Percentiles rank a stretch among this genome's conserved stretches.
These are phyloP conservation scores for Cyberlindnera maritima DNA, from an alignment of 805 yeast species.

Conservation along the genomic window DNA sequence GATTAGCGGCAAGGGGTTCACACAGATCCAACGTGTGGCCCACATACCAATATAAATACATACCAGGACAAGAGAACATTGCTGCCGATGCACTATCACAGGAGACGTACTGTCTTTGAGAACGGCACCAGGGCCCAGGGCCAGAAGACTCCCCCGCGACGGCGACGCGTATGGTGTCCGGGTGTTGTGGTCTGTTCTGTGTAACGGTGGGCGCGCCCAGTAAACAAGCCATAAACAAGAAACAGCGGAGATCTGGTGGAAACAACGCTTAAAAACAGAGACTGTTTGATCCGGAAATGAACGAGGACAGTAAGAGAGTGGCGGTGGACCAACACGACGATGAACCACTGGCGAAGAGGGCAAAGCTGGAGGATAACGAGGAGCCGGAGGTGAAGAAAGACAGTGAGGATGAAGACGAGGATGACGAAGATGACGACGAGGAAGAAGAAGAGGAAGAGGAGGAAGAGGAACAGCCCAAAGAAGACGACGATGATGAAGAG, in stretches of 20 bases:
- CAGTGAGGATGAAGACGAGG: constrained; percentile 26
- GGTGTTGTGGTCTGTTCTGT: too few relatives aligned
- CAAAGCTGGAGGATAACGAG: constrained; percentile 25
- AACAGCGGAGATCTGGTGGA: too few relatives aligned
- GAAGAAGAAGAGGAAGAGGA: constrained; percentile 27
- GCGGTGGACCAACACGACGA: constrained; percentile 24
- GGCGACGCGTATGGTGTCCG: neutral
- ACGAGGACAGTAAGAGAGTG: constrained; percentile 19
- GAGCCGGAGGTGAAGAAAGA: constrained; percentile 20
- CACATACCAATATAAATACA: too few relatives aligned
- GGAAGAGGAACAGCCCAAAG: constrained; percentile 23
- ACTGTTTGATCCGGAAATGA: constrained; percentile 1
- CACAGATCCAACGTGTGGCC: too few relatives aligned
- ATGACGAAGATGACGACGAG: constrained; percentile 23
- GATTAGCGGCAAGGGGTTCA: too few relatives aligned
- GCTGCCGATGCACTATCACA: too few relatives aligned
- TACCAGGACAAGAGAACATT: too few relatives aligned
- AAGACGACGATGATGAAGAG: constrained; percentile 32
- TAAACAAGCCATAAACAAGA: neutral
- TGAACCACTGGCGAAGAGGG: constrained; percentile 29
- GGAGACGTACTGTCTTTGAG: too few relatives aligned
- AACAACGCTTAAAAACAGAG: too few relatives aligned
- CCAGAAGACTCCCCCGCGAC: too few relatives aligned
- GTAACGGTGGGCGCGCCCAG: too few relatives aligned
- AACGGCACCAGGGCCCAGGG: too few relatives aligned